Percentiles rank a stretch among this genome's conserved stretches.
Evolutionary conservation across 768 basidiomycete genomes (phyloP).

Genomic region (Hygrophoropsis aurantiaca): DNA sequence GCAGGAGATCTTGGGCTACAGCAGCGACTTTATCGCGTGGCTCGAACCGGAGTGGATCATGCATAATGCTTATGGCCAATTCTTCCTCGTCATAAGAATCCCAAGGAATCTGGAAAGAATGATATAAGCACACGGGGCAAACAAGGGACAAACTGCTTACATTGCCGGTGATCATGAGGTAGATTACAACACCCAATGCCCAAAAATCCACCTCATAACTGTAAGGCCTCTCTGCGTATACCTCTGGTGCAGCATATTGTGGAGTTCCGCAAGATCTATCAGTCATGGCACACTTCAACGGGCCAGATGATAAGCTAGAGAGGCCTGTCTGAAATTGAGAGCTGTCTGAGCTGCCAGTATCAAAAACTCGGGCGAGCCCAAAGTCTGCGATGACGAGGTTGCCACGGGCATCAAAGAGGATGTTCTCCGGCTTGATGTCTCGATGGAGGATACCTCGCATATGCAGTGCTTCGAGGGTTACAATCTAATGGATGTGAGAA

Average conservation of each 20-base stretch:
- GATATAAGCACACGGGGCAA: not conserved
- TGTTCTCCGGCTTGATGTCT: conserved; percentile 70
- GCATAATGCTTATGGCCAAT: not conserved
- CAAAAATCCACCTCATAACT: not conserved
- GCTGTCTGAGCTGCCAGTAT: not conserved
- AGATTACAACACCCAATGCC: not conserved
- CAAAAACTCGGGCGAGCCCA: conserved; percentile 27
- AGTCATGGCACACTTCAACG: not conserved
- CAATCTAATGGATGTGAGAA: conserved; percentile 26
- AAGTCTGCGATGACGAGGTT: conserved; percentile 45
- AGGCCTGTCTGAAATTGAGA: not conserved
- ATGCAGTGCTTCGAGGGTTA: conserved; percentile 46
- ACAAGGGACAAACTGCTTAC: not conserved
- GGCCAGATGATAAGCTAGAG: not conserved
- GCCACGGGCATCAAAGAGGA: conserved; percentile 49
- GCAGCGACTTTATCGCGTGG: not conserved
- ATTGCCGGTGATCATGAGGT: not conserved
- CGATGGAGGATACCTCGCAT: conserved; percentile 63
- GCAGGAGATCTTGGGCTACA: not conserved
- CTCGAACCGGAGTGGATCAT: not conserved
- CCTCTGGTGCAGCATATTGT: not conserved
- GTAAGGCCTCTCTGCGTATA: not conserved
- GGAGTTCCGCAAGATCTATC: not conserved
- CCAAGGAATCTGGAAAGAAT: not conserved
- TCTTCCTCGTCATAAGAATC: not conserved